Conservation (phyloP, 768 basidiomycete genomes). For the Calocybe gangraenosa region DNA sequence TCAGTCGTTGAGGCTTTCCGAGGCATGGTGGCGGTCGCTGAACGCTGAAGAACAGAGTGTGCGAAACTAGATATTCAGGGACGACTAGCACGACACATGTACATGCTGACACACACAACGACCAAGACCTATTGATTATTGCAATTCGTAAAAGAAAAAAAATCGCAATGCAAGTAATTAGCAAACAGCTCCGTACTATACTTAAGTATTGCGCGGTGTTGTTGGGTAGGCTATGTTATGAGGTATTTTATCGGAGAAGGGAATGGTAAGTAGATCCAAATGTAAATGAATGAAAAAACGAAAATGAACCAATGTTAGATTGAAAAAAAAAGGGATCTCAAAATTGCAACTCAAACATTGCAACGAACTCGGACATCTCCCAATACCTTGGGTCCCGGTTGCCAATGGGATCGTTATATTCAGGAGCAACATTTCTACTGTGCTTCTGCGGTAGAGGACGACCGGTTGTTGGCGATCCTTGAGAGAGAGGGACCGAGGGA, state of each 20-base stretch:
- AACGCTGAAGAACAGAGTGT: constrained; percentile 7
- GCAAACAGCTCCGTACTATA: not conserved
- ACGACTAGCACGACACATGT: constrained; percentile 1
- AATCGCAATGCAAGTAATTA: not conserved
- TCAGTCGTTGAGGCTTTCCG: constrained; percentile 29
- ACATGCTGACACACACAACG: constrained; percentile 4
- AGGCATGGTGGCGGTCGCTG: constrained; percentile 23
- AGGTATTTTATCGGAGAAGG: constrained; percentile 6
- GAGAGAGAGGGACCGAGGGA: constrained; percentile 18
- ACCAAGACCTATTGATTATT: not conserved
- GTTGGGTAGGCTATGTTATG: not conserved
- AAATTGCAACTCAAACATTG: too few relatives aligned
- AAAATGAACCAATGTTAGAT: too few relatives aligned
- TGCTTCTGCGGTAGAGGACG: constrained; percentile 14
- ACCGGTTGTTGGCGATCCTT: constrained; percentile 17
- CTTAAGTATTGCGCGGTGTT: not conserved
- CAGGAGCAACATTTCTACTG: not conserved
- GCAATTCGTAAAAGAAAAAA: not conserved
- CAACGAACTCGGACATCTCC: too few relatives aligned
- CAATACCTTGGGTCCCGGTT: too few relatives aligned
- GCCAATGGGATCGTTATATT: too few relatives aligned
- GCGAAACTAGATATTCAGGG: constrained; percentile 7
- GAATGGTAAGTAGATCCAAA: too few relatives aligned
- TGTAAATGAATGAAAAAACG: too few relatives aligned
- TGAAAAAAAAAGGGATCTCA: too few relatives aligned